Base-by-base conservation (phyloP, 257 asterid species). In the Ajuga chamaepitys region DNA sequence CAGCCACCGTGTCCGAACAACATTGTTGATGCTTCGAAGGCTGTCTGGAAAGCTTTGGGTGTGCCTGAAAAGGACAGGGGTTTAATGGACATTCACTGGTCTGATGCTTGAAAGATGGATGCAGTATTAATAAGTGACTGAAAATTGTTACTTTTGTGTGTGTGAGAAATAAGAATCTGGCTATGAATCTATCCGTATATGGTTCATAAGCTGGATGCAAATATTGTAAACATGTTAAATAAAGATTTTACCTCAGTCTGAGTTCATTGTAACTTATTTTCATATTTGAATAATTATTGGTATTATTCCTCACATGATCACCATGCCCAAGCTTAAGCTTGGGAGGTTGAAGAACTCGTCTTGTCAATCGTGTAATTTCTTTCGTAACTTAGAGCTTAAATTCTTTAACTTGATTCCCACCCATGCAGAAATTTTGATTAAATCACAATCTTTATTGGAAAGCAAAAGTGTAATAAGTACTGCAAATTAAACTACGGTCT, bases 291-390 rank as follows among this genome's bases (percentile, higher is more conserved):
- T n/a, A n/a, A n/a, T n/a, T n/a, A n/a, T n/a, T n/a, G n/a, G n/a
- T n/a, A n/a, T n/a, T n/a, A n/a, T 89, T 77, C 56, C 86, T 84
- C 37, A 87, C 84, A 62, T 78, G 74, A 11, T 97, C 99, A 60
- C 88, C 82, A 37, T 84, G 59, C 21, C 99, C 99, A 10, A 94
- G 99, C 82, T 82, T 88, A 50, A 90, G 96, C 78, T 86, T 88
- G 1, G 99, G 99, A 62, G 99, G 99, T 75, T 83, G 85, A 56
- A 94, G 96, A 94, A 94, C 73, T 71, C 99, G 77, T 51, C 99
- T 97, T 4, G 80, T 82, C 70, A 94, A 58, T 72, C 57, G 50
- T 1, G 95, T 86, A 97, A 94, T 94, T 70, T 93, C 95, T 66
- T 58, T 79, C 0, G 92, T 76, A 37, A 94, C 75, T 58, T 76